These are phyloP conservation scores for Ganoderma leucocontextum DNA, from an alignment of 1,284 basidiomycete species.

Conservation along the genomic window DNA sequence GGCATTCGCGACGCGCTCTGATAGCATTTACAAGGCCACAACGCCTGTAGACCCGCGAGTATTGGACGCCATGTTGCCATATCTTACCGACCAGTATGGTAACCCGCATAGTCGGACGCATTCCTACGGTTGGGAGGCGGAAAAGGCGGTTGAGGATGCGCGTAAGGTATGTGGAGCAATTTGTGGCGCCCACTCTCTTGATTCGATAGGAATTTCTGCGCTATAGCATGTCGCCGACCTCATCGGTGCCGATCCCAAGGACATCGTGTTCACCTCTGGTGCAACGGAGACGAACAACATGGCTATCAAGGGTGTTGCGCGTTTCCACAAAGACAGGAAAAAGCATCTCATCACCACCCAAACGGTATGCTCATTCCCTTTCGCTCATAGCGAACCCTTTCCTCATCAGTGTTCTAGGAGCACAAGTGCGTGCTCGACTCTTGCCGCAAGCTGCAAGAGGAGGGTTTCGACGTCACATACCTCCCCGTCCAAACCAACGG, in stretches of 20 bases:
- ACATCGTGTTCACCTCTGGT: slow-evolving; percentile 97
- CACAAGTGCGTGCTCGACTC: slow-evolving; percentile 99
- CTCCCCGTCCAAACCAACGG: slow-evolving; percentile 93
- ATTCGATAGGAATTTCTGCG: not conserved
- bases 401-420: slow-evolving; percentile 64
- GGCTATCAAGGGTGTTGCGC: slow-evolving; percentile 96
- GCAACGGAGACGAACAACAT: slow-evolving; percentile 99
- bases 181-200: slow-evolving; percentile 31
- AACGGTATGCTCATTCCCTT: slow-evolving; percentile 67
- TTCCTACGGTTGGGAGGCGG: slow-evolving; percentile 99
- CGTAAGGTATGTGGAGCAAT: slow-evolving; percentile 65
- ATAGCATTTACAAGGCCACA: slow-evolving; percentile 73
- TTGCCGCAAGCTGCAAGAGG: slow-evolving; percentile 93
- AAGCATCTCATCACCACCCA: slow-evolving; percentile 92
- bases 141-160: slow-evolving; percentile 92
- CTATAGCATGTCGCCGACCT: slow-evolving; percentile 86
- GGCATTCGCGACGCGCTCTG: not conserved
- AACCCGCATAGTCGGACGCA: slow-evolving; percentile 99
- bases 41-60: slow-evolving; percentile 98
- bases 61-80: slow-evolving; percentile 97
- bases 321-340: slow-evolving; percentile 92
- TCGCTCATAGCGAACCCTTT: not conserved
- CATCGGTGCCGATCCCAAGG: slow-evolving; percentile 95
- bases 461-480: slow-evolving; percentile 98
- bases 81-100: slow-evolving; percentile 95